Evolutionary conservation across 495 filamentous ascomycete species (phyloP).

Genomic region (Chaetomium cochliodes): DNA sequence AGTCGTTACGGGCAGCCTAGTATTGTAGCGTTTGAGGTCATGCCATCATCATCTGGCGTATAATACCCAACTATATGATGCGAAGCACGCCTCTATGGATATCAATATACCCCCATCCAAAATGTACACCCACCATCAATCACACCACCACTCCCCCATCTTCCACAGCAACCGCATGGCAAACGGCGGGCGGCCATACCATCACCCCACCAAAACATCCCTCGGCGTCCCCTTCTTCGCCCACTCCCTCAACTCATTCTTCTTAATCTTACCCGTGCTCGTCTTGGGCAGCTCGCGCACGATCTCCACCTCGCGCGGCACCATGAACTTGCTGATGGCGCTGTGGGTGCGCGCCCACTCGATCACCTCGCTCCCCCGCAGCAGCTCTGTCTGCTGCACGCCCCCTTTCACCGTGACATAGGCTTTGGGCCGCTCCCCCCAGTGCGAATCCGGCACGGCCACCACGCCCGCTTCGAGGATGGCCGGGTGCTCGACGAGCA

Average conservation of each 20-base stretch:
- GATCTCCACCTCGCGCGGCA: constrained; percentile 89
- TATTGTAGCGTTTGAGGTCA: too few relatives aligned
- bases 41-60: too few relatives aligned
- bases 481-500: constrained; percentile 86
- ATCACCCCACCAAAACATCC: constrained; percentile 13
- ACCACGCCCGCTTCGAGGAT: constrained; percentile 91
- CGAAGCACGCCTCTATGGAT: not conserved
- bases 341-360: constrained; percentile 78
- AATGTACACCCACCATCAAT: not conserved
- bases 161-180: too few relatives aligned
- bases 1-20: too few relatives aligned
- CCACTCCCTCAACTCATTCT: constrained; percentile 90
- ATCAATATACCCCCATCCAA: not conserved
- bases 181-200: too few relatives aligned
- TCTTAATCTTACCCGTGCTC: constrained; percentile 92
- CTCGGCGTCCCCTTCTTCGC: constrained; percentile 53
- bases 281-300: constrained; percentile 91
- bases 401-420: constrained; percentile 78
- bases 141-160: not conserved
- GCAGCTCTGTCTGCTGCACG: constrained; percentile 24
- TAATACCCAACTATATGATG: too few relatives aligned
- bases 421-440: constrained; percentile 93
- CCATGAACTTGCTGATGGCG: constrained; percentile 89
- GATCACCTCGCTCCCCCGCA: constrained; percentile 70
- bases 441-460: constrained; percentile 83